Evolutionary conservation across 2,329 filamentous ascomycete species (phyloP).

Genomic region (Cercospora beticola): DNA sequence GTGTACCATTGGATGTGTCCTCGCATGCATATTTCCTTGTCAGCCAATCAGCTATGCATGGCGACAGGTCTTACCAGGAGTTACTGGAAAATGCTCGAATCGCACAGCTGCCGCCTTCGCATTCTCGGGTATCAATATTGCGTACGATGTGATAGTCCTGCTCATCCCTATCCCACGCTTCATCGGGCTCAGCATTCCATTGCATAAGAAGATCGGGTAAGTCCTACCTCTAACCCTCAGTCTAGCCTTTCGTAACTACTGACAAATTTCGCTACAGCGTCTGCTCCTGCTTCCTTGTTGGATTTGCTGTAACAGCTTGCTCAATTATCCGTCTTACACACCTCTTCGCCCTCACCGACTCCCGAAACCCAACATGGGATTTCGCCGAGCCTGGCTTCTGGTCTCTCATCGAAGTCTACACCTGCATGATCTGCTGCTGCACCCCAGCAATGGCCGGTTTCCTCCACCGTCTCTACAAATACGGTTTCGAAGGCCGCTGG

Average conservation of each 20-base stretch:
- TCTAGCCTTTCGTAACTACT: neutral
- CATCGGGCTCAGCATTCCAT: constrained; percentile 5
- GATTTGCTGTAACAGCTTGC: constrained; percentile 16
- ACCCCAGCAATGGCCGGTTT: constrained; percentile 11
- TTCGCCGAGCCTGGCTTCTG: constrained; percentile 11
- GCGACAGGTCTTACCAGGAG: constrained; percentile 8
- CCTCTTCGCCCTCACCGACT: constrained; percentile 5
- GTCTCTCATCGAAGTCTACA: constrained; percentile 15
- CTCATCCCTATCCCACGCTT: constrained; percentile 12
- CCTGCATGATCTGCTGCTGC: constrained; percentile 20
- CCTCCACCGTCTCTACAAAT: constrained; percentile 6
- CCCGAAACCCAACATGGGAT: constrained; percentile 10
- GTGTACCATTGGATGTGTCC: constrained; percentile 7
- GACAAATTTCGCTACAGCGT: neutral
- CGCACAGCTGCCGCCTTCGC: constrained; percentile 13
- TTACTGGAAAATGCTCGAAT: constrained; percentile 14
- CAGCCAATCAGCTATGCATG: constrained; percentile 15
- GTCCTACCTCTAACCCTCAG: neutral
- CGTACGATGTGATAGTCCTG: constrained; percentile 13
- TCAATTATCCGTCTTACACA: constrained; percentile 11
- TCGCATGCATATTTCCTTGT: constrained; percentile 16
- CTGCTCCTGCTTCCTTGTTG: constrained; percentile 12
- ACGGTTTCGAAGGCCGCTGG: neutral
- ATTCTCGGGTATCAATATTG: constrained; percentile 16
- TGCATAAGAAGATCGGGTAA: constrained; percentile 9